Evolutionary conservation across 768 basidiomycete species (phyloP), one percentile per base, ranked within the genome.

Genomic region (Lentinula detonsa): DNA sequence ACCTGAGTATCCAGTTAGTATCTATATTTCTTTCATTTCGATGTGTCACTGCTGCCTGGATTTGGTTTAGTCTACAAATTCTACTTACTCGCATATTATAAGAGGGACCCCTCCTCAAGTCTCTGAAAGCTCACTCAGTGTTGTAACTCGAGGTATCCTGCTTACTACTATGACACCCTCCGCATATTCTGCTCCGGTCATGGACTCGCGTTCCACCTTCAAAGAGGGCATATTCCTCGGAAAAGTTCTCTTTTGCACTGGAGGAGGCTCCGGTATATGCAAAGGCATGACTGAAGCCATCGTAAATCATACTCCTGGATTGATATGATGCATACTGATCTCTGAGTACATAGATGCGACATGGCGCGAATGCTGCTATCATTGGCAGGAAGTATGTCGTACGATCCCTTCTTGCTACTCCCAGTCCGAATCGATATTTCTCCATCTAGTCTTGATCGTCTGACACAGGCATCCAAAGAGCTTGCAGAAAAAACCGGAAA

Each of bases 251-350:
- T 91, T 93, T 74, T 93, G 90, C 74, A 96, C 94, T 0, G 95
- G 94, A 37, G 95, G 93, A 15, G 90, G 90, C 1, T 91, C 91
- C 61, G 96, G 95, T 10, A 98, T 99, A 75, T 93, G 95, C 76
- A 87, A 88, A 66, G 84, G 76, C 54, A 95, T 96, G 88, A 90
- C 90, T 40, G 85, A 91, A 68, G 83, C 87, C 18, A 78, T 96
- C 68, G 92, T 95, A 73, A 53, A 85, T 73, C 42, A 10, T 23
- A 35, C 15, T 53, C 37, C 18, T 13, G 45, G 23, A 0, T 37
- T 18, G 1, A 33, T 31, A 23, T 4, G 15, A 39, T 5, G 2
- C 43, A 23, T 45, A 33, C 34, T 37, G 40, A 57, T 46, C 59
- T 53, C 31, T 18, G 43, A 51, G 23, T 5, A 28, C 48, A 16